Evolutionary conservation across 23 red algal genomes (phyloP), one percentile per base, ranked within the genome.

Genomic region (Gracilaria vermiculophylla): DNA sequence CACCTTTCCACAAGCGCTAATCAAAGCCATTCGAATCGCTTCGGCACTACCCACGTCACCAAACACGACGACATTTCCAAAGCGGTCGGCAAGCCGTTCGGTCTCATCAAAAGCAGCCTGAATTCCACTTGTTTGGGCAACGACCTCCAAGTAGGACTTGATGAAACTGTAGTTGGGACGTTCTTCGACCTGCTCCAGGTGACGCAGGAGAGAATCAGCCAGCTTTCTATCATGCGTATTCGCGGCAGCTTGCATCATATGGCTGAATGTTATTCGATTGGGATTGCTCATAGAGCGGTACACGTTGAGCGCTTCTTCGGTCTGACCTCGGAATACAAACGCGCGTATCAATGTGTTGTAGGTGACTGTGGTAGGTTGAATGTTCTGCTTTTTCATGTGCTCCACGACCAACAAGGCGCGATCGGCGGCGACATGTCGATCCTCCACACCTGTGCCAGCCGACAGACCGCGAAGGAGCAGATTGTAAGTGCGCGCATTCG

Each of bases 81-180:
- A 78, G 23, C 58, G 32, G 19, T 80, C 44, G 29, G 75, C 62
- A 25, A 90, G 41, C n/a, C 56, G 75, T 55, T 23, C 66, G 0
- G 86, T 72, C 33, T 90, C 72, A 2, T 66, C 36, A 70, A 90
- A 80, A 0, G 86, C 86, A 12, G 21, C 41, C 25, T 69, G 51
- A 15, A 71, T 58, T n/a, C 86, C 86, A 10, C 80, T 17, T 14
- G 40, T 53, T 10, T 32, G 24, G n/a, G 86, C 86, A 25, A 90
- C 40, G 52, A 67, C 21, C 28, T 78, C 53, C 73, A 90, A 36
- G 34, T 80, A 90, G 15, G 73, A 80, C 58, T 90, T 90, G 58
- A 70, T 77, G 27, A 90, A 90, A 21, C 73, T 62, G 43, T 80
- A 90, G 61, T 78, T 90, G 71, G 86, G 86, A 27, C 86, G 86